Evolutionary conservation across 2,329 filamentous ascomycete species (phyloP), one percentile per base, ranked within the genome.

Genomic region (Colletotrichum trifolii): DNA sequence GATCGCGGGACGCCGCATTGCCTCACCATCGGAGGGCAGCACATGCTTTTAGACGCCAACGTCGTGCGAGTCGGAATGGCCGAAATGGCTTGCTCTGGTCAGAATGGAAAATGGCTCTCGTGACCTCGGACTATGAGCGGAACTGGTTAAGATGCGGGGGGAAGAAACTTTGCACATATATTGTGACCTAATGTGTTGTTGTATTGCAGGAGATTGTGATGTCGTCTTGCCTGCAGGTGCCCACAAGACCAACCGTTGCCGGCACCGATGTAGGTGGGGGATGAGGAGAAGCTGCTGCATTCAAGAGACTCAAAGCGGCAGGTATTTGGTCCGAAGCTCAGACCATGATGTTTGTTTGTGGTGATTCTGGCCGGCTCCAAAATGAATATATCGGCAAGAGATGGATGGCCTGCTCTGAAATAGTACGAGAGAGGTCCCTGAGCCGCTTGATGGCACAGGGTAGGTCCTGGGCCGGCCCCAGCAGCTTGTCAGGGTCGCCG

Each of bases 171-270:
- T 63, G 53, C 53, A 52, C 40, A 46, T 34, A 50, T 9, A 48
- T 33, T 13, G 38, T 25, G 25, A 5, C 25, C 25, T 25, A 25
- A 3, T 33, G 25, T 56, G 34, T 38, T 40, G 59, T 61, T 35
- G 58, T 63, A 66, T 66, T 63, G 58, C 47, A 47, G 58, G 50
- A 40, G 34, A n/a, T 17, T 52, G 62, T 53, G 52, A 48, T 65
- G 47, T 62, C 57, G 62, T 55, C 47, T 12, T 56, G 35, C 40
- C 36, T 48, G 58, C 48, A 39, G 47, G 58, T 56, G 52, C 10
- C 36, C 62, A 45, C 25, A 25, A 33, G 12, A 13, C 46, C 42
- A 15, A 34, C 50, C 35, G 46, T 38, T 45, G 62, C 34, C 45
- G 52, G 50, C 12, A 50, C n/a, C n/a, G 6, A 15, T 6, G 33